These are phyloP conservation scores for Orbilia blumenaviensis DNA, from an alignment of 2,329 filamentous ascomycete genomes.

Conservation along the genomic window DNA sequence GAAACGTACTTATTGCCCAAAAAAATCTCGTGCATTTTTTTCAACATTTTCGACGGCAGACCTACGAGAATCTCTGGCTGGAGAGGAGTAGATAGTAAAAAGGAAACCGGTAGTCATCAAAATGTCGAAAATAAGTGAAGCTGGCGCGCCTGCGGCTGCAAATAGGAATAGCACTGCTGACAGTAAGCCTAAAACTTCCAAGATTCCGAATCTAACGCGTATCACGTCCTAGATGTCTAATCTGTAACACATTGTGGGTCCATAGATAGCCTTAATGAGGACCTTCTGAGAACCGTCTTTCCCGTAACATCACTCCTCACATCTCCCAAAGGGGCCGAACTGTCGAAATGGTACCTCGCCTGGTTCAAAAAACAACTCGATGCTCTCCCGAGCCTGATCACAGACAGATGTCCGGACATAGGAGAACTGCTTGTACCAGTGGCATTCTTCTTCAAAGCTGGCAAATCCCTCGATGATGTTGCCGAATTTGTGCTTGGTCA, in stretches of 20 bases:
- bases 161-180: not conserved
- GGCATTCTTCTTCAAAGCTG: slow-evolving; percentile 11
- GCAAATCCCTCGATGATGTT: not conserved
- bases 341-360: slow-evolving; percentile 3
- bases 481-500: not conserved
- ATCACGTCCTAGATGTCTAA: slow-evolving; percentile 5
- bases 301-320: not conserved
- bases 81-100: not conserved
- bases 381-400: not conserved
- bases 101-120: not conserved
- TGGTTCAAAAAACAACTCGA: slow-evolving; percentile 18
- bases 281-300: slow-evolving; percentile 5
- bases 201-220: not conserved
- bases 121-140: not conserved
- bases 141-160: not conserved
- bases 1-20: not conserved
- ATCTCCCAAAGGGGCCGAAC: not conserved
- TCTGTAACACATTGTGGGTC: slow-evolving; percentile 9
- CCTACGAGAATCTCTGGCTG: not conserved
- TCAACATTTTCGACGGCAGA: not conserved
- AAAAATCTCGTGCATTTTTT: not conserved
- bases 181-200: slow-evolving; percentile 6
- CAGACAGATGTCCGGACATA: not conserved
- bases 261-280: slow-evolving; percentile 3
- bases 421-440: slow-evolving; percentile 3